Conservation (phyloP, 768 basidiomycete species). For the Kwoniella newhampshirensis region DNA sequence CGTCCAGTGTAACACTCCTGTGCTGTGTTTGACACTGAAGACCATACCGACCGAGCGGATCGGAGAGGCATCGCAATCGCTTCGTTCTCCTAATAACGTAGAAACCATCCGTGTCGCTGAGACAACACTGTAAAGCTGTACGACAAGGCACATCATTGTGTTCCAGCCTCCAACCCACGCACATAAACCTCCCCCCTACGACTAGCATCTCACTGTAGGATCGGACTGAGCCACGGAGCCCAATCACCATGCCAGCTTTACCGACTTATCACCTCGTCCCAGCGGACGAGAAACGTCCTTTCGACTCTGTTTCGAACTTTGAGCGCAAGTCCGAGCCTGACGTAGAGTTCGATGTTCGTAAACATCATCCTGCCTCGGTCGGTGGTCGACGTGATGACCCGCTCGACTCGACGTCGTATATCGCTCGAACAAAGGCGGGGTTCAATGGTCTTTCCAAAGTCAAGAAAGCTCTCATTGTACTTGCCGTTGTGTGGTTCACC, state of each 20-base stretch:
- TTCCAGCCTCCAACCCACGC: too few species aligned
- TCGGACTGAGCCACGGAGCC: too few species aligned
- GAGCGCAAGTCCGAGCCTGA: not conserved
- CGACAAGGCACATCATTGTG: too few species aligned
- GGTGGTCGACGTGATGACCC: not conserved
- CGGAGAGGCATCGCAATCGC: too few species aligned
- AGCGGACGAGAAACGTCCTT: constrained; percentile 13
- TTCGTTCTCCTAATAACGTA: too few species aligned
- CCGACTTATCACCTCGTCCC: constrained; percentile 6
- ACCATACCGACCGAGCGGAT: too few species aligned
- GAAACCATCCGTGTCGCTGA: too few species aligned
- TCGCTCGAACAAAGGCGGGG: not conserved
- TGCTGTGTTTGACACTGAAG: too few species aligned
- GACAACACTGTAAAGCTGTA: too few species aligned
- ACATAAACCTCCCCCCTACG: too few species aligned
- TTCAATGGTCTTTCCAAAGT: constrained; percentile 11
- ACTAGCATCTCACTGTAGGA: too few species aligned
- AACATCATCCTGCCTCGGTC: constrained; percentile 14
- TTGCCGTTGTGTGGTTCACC: constrained; percentile 12
- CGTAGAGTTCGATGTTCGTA: constrained; percentile 3
- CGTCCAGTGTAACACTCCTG: too few species aligned
- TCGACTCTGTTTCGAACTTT: not conserved
- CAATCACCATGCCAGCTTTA: constrained; percentile 15
- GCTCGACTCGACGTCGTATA: not conserved
- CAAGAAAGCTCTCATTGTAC: constrained; percentile 19